phyloP scores from a whole-genome alignment of 2,329 filamentous ascomycete genomes.

The Trichoderma koningiopsis region DNA sequence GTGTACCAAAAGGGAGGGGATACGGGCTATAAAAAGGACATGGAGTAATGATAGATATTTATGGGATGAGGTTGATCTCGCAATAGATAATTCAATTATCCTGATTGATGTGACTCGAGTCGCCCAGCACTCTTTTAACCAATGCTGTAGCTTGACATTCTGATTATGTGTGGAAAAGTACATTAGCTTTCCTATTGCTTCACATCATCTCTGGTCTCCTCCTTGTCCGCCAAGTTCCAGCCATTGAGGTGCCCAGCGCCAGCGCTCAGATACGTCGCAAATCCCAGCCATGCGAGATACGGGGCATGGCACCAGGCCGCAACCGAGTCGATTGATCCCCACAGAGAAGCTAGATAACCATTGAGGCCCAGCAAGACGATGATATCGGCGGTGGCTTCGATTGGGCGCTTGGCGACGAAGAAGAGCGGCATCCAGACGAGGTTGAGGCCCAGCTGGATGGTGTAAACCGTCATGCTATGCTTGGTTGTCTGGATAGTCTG shows the following conservation, averaged over 20 bases:
- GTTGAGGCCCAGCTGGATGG: constrained; percentile 82
- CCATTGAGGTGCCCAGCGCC: constrained; percentile 68
- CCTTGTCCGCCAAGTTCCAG: constrained; percentile 58
- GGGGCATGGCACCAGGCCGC: constrained; percentile 76
- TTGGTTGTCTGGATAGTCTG: constrained; percentile 61
- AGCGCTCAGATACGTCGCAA: constrained; percentile 81
- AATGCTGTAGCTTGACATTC: not conserved
- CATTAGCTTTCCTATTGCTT: constrained; percentile 27
- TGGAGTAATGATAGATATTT: constrained; percentile 19
- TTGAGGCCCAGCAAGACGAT: constrained; percentile 71
- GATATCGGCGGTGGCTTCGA: constrained; percentile 75
- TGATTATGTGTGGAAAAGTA: not conserved
- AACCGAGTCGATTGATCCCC: constrained; percentile 71
- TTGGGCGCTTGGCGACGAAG: constrained; percentile 74
- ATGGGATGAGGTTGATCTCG: not conserved
- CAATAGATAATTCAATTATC: constrained; percentile 13
- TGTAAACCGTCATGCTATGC: constrained; percentile 78
- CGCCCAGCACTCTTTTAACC: not conserved
- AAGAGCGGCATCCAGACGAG: constrained; percentile 91
- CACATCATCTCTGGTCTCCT: constrained; percentile 28
- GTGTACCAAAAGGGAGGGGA: not conserved
- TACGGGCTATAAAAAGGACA: constrained; percentile 14
- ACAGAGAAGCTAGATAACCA: constrained; percentile 73
- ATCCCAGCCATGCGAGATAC: constrained; percentile 83
- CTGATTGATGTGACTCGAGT: not conserved